A percentile compares a stretch with the other conserved stretches of the same genome.
phyloP scores from a whole-genome alignment of 2,329 filamentous ascomycete species.

The Nemania bipapillata region DNA sequence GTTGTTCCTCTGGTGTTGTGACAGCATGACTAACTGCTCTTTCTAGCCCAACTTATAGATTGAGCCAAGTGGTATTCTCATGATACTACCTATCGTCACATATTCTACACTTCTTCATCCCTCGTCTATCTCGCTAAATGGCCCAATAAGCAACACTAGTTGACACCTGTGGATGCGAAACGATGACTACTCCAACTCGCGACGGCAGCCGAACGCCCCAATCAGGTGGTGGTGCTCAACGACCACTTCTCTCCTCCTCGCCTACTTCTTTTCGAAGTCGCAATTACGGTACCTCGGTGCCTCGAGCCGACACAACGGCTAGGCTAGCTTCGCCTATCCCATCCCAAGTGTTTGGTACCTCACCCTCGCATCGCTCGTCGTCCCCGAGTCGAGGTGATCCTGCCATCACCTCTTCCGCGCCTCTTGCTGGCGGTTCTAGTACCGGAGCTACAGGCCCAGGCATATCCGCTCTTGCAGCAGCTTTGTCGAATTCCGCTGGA shows the following conservation, averaged over 20 bases:
- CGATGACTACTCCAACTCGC: slow-evolving; percentile 53
- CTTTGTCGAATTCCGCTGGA: slow-evolving; percentile 79
- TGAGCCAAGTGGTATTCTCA: not conserved
- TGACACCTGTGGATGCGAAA: slow-evolving; percentile 28
- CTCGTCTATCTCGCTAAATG: slow-evolving; percentile 12
- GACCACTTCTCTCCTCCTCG: slow-evolving; percentile 60
- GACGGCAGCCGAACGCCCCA: slow-evolving; percentile 54
- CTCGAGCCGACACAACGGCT: slow-evolving; percentile 69
- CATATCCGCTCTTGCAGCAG: slow-evolving; percentile 86
- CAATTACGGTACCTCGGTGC: slow-evolving; percentile 63
- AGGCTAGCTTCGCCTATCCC: slow-evolving; percentile 70
- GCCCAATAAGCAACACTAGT: slow-evolving; percentile 26
- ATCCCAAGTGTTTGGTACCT: slow-evolving; percentile 58
- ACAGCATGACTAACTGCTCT: slow-evolving; percentile 10
- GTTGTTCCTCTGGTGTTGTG: not conserved
- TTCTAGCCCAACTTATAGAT: not conserved
- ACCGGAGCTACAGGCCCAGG: slow-evolving; percentile 74
- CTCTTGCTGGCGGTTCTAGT: slow-evolving; percentile 73
- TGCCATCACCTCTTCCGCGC: slow-evolving; percentile 57
- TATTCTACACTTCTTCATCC: not conserved
- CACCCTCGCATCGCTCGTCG: slow-evolving; percentile 60
- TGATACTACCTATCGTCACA: not conserved
- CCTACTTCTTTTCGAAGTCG: slow-evolving; percentile 60
- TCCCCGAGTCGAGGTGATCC: slow-evolving; percentile 59
- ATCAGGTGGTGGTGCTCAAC: slow-evolving; percentile 49